Evolutionary conservation across 208 protist genomes (phyloP).

Genomic region (Trypanosoma theileri): DNA sequence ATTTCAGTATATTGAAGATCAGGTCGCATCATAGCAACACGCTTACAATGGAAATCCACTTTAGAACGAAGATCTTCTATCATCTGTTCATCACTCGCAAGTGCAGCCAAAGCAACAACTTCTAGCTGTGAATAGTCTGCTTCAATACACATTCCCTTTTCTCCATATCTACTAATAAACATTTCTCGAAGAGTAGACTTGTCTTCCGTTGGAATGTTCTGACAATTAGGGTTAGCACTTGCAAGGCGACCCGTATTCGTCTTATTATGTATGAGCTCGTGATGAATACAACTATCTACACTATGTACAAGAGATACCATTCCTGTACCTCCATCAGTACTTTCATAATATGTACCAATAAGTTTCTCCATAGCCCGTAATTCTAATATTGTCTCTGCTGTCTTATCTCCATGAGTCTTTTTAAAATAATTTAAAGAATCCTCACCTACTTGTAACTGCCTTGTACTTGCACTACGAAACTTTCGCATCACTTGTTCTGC

Average conservation of each 20-base stretch:
- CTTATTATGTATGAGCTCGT: slow-evolving; percentile 93
- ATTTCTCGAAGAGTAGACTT: slow-evolving; percentile 88
- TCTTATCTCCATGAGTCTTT: slow-evolving; percentile 71
- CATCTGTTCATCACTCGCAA: slow-evolving; percentile 90
- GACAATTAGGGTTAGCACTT: slow-evolving; percentile 91
- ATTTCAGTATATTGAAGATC: slow-evolving; percentile 92
- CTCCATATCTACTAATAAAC: slow-evolving; percentile 89
- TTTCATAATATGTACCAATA: slow-evolving; percentile 92
- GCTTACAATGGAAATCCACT: slow-evolving; percentile 93
- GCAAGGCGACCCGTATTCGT: slow-evolving; percentile 87
- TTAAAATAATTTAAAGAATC: slow-evolving; percentile 89
- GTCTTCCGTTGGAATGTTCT: slow-evolving; percentile 93
- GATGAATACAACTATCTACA: slow-evolving; percentile 90
- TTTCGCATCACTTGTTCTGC: slow-evolving; percentile 82
- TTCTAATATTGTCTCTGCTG: slow-evolving; percentile 79
- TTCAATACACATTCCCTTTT: slow-evolving; percentile 91
- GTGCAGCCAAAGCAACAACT: slow-evolving; percentile 87
- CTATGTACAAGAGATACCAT: slow-evolving; percentile 92
- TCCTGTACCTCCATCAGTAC: slow-evolving; percentile 84
- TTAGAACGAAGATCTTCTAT: slow-evolving; percentile 87
- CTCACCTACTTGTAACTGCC: slow-evolving; percentile 88
- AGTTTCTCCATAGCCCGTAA: slow-evolving; percentile 89
- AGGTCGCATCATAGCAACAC: slow-evolving; percentile 92
- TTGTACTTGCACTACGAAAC: slow-evolving; percentile 73
- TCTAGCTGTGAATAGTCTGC: slow-evolving; percentile 93